Percentiles rank a stretch among this genome's conserved stretches.
phyloP scores from a whole-genome alignment of 129 eudicot genomes.

The Oenanthe sinensis region DNA sequence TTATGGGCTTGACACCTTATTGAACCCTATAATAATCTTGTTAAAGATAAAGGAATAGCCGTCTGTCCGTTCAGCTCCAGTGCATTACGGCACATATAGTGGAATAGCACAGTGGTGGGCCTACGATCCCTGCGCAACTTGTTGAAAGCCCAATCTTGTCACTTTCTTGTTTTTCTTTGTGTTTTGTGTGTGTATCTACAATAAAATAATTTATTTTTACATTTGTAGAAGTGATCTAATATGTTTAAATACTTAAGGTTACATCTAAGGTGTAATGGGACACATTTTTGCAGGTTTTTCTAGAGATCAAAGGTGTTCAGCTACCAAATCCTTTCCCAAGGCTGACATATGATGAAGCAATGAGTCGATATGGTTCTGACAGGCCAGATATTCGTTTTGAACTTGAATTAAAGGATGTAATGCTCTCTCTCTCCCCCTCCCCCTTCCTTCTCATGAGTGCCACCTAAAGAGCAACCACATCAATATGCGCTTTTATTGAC shows the following conservation, averaged over 20 bases:
- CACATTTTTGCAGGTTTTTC: conserved; percentile 59
- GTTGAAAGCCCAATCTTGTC: not conserved
- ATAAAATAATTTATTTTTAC: not conserved
- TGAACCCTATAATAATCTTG: not conserved
- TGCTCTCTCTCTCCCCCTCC: not conserved
- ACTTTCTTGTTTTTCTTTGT: no score
- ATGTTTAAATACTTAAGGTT: not conserved
- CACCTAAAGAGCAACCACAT: not conserved
- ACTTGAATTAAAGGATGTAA: conserved; percentile 89
- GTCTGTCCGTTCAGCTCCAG: not conserved
- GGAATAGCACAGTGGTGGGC: not conserved
- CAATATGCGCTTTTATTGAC: not conserved
- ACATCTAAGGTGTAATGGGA: not conserved
- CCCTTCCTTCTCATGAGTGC: not conserved
- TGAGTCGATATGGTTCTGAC: conserved; percentile 89
- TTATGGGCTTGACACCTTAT: not conserved
- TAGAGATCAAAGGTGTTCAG: conserved; percentile 70
- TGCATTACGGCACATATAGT: not conserved
- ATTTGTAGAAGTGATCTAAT: not conserved
- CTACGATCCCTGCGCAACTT: not conserved
- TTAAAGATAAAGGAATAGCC: not conserved
- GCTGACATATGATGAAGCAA: conserved; percentile 94
- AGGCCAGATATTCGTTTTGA: conserved; percentile 91
- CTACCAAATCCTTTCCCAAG: conserved; percentile 96
- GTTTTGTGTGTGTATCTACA: not conserved